These are phyloP conservation scores for Xylaria polymorpha DNA, from an alignment of 2,329 filamentous ascomycete species.

Conservation along the genomic window DNA sequence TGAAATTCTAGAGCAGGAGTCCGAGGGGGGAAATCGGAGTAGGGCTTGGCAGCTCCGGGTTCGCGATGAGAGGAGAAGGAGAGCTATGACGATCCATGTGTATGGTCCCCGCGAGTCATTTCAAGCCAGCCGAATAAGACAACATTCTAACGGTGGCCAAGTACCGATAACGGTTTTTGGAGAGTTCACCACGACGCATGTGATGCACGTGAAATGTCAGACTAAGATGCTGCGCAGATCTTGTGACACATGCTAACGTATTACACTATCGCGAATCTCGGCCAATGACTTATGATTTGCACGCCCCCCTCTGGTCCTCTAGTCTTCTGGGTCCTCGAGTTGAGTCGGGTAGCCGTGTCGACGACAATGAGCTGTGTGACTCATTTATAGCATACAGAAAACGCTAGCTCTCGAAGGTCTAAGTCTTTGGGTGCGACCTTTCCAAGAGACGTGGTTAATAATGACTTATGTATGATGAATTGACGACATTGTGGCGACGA, in stretches of 20 bases:
- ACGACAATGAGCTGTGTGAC: neutral
- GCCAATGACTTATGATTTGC: conserved; percentile 15
- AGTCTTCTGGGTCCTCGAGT: neutral
- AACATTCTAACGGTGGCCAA: neutral
- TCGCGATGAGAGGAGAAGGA: neutral
- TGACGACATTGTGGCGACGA: conserved; percentile 7
- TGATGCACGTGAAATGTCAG: conserved; percentile 36
- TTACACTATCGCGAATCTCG: conserved; percentile 16
- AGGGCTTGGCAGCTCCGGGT: conserved; percentile 16
- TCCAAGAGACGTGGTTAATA: neutral
- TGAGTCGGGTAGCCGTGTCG: neutral
- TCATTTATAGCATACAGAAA: neutral
- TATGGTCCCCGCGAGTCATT: neutral
- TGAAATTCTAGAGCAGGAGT: neutral
- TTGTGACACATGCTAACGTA: conserved; percentile 27
- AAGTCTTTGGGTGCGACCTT: neutral
- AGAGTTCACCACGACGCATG: conserved; percentile 21
- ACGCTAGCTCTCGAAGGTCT: conserved; percentile 10
- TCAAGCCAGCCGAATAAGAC: conserved; percentile 5
- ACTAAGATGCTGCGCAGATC: conserved; percentile 27
- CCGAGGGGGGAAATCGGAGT: neutral
- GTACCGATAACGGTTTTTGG: conserved; percentile 28
- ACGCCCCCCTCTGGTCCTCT: neutral
- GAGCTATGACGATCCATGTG: neutral
- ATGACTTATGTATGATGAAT: neutral